phyloP scores from a whole-genome alignment of 164 flowering plant genomes.

The Litsea cubeba region DNA sequence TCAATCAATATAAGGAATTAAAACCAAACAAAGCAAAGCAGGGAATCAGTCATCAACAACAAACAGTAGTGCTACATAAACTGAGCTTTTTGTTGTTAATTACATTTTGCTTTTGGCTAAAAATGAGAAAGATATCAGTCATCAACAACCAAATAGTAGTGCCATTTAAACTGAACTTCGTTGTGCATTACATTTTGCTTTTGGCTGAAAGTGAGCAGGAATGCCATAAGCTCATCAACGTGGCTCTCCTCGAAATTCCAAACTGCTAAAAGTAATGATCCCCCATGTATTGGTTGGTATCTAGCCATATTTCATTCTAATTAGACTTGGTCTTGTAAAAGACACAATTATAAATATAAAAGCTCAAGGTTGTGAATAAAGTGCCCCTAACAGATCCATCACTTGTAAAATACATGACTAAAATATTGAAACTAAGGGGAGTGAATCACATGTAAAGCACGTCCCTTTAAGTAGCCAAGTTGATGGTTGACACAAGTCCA shows the following conservation, averaged over 20 bases:
- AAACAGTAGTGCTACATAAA: background rate
- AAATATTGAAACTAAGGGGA: too few relatives aligned
- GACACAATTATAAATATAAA: background rate
- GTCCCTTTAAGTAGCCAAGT: too few relatives aligned
- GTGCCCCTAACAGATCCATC: too few relatives aligned
- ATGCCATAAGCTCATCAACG: too few relatives aligned
- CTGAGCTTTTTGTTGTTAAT: background rate
- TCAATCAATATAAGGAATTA: background rate
- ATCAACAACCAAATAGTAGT: background rate
- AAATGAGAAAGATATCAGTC: background rate
- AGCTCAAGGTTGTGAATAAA: too few relatives aligned
- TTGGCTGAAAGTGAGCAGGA: background rate
- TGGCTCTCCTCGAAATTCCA: too few relatives aligned
- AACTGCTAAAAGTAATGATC: too few relatives aligned
- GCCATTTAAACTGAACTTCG: background rate
- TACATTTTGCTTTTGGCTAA: background rate
- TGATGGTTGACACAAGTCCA: too few relatives aligned
- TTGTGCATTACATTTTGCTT: background rate
- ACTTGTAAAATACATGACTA: too few relatives aligned
- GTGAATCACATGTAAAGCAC: too few relatives aligned
- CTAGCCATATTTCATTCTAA: background rate
- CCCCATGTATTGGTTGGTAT: background rate
- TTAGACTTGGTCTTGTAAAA: background rate
- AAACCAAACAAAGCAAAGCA: conserved; percentile 1
- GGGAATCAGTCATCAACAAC: background rate